Base-by-base conservation (phyloP, 176 grass and related monocot genomes). In the Paspalum vaginatum region DNA sequence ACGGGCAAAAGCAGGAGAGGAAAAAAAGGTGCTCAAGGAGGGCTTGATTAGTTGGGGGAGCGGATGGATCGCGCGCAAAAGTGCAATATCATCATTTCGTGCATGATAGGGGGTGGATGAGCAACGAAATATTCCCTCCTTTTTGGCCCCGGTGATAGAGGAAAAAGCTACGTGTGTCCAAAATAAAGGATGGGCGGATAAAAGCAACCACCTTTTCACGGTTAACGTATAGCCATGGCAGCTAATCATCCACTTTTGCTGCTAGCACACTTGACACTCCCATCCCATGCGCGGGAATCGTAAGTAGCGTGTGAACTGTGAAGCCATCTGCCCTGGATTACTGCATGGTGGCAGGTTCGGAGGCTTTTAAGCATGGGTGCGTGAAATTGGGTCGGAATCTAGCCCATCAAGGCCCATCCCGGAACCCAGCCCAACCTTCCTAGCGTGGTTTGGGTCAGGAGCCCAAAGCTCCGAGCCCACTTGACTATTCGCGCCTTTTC, bases 81-180 rank as follows among this genome's bases (percentile, higher is more conserved):
- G 81, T 5, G 39, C 26, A 24, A 27, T 63, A 5, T 69, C 46
- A 89, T 89, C 82, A 76, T 85, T 55, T 70, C 70, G 1, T 76
- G 46, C 82, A 76, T 85, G 82, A 81, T 85, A 81, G 27, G 25
- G 40, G 45, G 11, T 61, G 40, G 70, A 71, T 41, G 77, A 76
- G 39, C 26, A 63, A 57, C 87, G 15, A 89, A 88, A 76, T 85
- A 75, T 69, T 71, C 55, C 82, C n/a, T 61, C 25, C 66, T 42
- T 63, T 85, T 65, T 48, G 21, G 56, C 52, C 38, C 24, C 42
- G 63, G 26, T 15, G 45, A 75, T 68, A 61, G 51, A 61, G 51
- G 68, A 51, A 79, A 70, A 88, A 79, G 80, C 0, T 68, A 27
- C 60, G 4, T 66, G 68, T 84, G 60, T 68, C 42, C n/a, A 4